Base-by-base conservation (phyloP, 2,329 filamentous ascomycete species). In the Camillea tinctor region DNA sequence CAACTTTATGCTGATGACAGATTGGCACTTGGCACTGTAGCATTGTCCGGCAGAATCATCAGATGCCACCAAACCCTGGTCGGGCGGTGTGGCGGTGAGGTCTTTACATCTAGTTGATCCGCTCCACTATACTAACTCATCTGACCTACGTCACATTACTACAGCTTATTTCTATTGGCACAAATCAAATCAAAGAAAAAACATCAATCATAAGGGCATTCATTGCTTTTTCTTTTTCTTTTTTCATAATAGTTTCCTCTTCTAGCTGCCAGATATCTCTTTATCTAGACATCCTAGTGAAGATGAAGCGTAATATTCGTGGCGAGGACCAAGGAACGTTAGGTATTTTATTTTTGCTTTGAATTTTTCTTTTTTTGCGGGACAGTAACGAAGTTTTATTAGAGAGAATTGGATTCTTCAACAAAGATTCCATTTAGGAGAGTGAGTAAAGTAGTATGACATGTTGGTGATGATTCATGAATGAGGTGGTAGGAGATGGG, bases 1-100 rank as follows among this genome's bases (percentile, higher is more conserved):
- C n/a, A n/a, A 40, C 21, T 44, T n/a, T n/a, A n/a, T 24, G 57
- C 54, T 68, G 63, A 68, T 69, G 67, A 69, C 66, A 69, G 66
- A 61, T 63, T 69, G 67, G 66, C 67, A 60, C 55, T 67, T 69
- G 51, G 23, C 51, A 22, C n/a, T 51, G 20, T 51, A 21, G 21
- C 20, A 30, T 44, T 49, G 24, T 44, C 19, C 58, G 68, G 69
- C 70, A 71, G 70, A 71, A 73, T 70, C 63, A 66, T 62, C 60
- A 52, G 60, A 57, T 44, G 13, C 54, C 61, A 54, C 61, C 52
- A 30, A n/a, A 24, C 54, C 19, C 49, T 52, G 50, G 24, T 22
- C 49, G 19, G 64, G 64, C 64, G 64, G 64, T 66, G 53, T 60
- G 50, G 40, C 44, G 2, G 11, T 56, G 17, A 2, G 4, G 49